Evolutionary conservation across 768 basidiomycete genomes (phyloP).

Genomic region (Trametes coccinea): DNA sequence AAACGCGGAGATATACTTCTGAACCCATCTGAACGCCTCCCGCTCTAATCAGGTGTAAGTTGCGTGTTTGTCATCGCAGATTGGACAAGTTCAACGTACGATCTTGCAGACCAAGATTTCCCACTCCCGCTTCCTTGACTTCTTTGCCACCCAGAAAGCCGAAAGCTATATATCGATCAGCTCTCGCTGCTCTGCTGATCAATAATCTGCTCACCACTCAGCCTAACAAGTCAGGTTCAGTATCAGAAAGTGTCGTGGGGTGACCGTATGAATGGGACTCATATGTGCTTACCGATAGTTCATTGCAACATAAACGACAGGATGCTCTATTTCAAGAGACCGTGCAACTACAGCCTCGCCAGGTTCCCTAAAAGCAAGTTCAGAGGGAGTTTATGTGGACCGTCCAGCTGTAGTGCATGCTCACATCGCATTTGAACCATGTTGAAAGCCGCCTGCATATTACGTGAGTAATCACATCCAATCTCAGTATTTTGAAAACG

Average conservation of each 20-base stretch:
- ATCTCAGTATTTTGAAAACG: background rate
- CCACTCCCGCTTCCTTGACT: conserved; percentile 24
- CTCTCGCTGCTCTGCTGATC: too few species aligned
- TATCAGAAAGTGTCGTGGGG: background rate
- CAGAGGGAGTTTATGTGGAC: background rate
- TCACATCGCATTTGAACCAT: conserved; percentile 2
- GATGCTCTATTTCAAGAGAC: conserved; percentile 43
- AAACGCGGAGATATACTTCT: conserved; percentile 41
- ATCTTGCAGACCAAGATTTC: conserved; percentile 43
- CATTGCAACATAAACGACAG: conserved; percentile 55
- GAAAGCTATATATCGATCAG: conserved; percentile 12
- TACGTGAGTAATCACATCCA: background rate
- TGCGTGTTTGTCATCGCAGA: background rate
- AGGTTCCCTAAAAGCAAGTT: conserved; percentile 37
- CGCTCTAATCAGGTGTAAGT: conserved; percentile 27
- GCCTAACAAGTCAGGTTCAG: too few species aligned
- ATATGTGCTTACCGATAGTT: conserved; percentile 43
- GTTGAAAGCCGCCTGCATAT: conserved; percentile 1
- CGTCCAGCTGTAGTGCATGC: background rate
- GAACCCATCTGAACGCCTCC: conserved; percentile 46
- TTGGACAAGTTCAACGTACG: conserved; percentile 40
- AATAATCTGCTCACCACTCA: background rate
- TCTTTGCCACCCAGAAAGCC: conserved; percentile 28
- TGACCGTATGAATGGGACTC: background rate
- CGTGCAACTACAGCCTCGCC: conserved; percentile 44